Base-by-base conservation (phyloP, 192 early-diverging fungal species). In the Coemansia sp. region DNA sequence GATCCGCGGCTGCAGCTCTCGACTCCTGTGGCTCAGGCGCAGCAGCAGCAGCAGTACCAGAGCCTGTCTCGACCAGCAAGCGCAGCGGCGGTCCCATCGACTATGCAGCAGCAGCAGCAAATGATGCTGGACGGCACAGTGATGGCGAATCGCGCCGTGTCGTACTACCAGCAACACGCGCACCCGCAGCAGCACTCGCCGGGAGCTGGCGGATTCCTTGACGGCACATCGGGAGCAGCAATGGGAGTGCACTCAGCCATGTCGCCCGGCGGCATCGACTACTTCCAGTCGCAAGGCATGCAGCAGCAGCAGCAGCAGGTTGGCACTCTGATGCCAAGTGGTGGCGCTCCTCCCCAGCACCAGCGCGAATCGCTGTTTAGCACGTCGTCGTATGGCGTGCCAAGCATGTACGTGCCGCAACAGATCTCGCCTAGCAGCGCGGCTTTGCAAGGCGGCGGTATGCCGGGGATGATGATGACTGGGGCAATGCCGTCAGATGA, bases 401-500 rank as follows among this genome's bases (percentile, higher is more conserved):
- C 64, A 0, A 49, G 65, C 43, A 61, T 62, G 45, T 76, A 61
- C 57, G 64, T 56, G 15, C 71, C 61, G 27, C 49, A 38, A 27
- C 24, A 62, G 31, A 58, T 47, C 17, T 24, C 67, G 4, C 43
- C 43, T 0, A 22, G 61, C 31, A 59, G 59, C 3, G 45, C 65
- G 1, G 60, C 59, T 7, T 53, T 73, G 31, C 63, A 58, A 29
- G 71, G 63, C 57, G 71, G 77, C 20, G 77, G 77, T 2, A 49
- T 60, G 3, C 77, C 77, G 38, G 76, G 76, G 22, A 68, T 78
- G 76, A 78, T 74, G 71, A 67, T 67, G 70, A 61, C 54, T 2
- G 70, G 70, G 0, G 51, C 31, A 1, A 56, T 72, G 54, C 92
- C 93, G 3, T 84, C 86, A 2, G 91, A 96, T 68, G 87, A 89